Evolutionary conservation across 192 early-diverging fungal species (phyloP).

Genomic region (Podila epicladia): DNA sequence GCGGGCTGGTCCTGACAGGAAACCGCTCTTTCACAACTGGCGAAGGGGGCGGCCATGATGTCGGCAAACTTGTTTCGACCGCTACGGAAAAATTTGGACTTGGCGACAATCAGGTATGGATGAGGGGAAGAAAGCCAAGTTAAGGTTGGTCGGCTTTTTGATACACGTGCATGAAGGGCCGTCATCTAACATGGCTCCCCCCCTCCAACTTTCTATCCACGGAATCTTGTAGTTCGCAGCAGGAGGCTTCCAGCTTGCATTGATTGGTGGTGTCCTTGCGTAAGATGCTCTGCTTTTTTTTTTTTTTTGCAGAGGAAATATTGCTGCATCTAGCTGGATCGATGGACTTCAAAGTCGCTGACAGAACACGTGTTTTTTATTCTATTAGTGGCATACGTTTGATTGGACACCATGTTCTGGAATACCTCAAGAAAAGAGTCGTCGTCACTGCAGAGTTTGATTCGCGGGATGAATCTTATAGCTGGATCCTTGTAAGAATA

Average conservation of each 20-base stretch:
- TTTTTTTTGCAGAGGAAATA: too few species aligned
- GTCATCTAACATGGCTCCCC: background rate
- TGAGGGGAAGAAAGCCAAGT: background rate
- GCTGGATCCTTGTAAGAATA: conserved; percentile 42
- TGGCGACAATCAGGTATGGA: conserved; percentile 48
- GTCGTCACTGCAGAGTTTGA: conserved; percentile 64
- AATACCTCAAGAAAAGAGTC: conserved; percentile 56
- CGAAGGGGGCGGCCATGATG: conserved; percentile 28
- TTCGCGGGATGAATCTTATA: conserved; percentile 64
- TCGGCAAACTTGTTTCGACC: conserved; percentile 36
- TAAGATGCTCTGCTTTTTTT: background rate
- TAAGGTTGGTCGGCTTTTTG: too few species aligned
- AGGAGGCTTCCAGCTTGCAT: conserved; percentile 56
- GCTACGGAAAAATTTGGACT: conserved; percentile 46
- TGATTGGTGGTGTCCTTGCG: conserved; percentile 54
- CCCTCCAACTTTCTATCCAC: background rate
- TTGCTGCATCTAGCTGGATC: too few species aligned
- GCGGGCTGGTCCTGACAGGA: conserved; percentile 26
- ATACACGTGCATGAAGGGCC: too few species aligned
- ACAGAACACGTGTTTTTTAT: conserved; percentile 2
- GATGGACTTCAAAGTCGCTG: background rate
- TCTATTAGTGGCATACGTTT: conserved; percentile 35
- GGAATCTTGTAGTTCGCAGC: conserved; percentile 47
- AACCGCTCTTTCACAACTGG: conserved; percentile 18
- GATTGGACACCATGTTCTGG: conserved; percentile 54